Percentiles rank a stretch among this genome's conserved stretches.
These are phyloP conservation scores for Uronychia setigera DNA, from an alignment of 73 alveolate species.

Conservation along the genomic window DNA sequence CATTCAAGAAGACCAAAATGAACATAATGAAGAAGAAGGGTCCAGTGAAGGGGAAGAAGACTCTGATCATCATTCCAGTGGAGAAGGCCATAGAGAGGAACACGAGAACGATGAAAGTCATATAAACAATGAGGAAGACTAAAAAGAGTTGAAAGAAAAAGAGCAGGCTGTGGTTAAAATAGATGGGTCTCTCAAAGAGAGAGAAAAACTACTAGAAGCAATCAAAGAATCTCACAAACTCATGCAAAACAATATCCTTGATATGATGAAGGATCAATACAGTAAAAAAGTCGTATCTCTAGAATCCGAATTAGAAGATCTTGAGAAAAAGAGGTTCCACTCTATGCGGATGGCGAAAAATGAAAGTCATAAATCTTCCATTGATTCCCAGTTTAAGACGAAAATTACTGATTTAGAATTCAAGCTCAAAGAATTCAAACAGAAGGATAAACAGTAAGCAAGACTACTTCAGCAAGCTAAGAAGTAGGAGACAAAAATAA, in stretches of 20 bases:
- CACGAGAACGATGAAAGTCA: conserved; percentile 20
- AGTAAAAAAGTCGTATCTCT: conserved; percentile 60
- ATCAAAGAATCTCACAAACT: conserved; percentile 53
- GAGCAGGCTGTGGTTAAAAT: conserved; percentile 46
- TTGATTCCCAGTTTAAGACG: neutral
- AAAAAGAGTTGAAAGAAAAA: conserved; percentile 21
- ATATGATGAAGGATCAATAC: conserved; percentile 61
- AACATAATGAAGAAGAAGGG: neutral
- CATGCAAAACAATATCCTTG: conserved; percentile 41
- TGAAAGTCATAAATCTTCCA: neutral
- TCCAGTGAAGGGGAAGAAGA: neutral
- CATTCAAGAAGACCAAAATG: neutral
- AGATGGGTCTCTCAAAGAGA: conserved; percentile 48
- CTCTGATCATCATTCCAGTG: too few species aligned
- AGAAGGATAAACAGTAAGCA: conserved; percentile 33
- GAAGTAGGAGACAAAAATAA: conserved; percentile 20
- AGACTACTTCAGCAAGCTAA: conserved; percentile 4
- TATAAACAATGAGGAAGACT: conserved; percentile 3
- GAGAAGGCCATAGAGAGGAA: conserved; percentile 21
- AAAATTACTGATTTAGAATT: conserved; percentile 5
- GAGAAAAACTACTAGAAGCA: conserved; percentile 52
- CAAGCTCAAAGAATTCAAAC: conserved; percentile 12
- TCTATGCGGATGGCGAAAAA: conserved; percentile 52
- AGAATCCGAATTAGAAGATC: conserved; percentile 50
- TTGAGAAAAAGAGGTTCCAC: conserved; percentile 48